These are phyloP conservation scores for Scheffersomyces illinoinensis DNA, from an alignment of 1,139 yeast species.

Conservation along the genomic window DNA sequence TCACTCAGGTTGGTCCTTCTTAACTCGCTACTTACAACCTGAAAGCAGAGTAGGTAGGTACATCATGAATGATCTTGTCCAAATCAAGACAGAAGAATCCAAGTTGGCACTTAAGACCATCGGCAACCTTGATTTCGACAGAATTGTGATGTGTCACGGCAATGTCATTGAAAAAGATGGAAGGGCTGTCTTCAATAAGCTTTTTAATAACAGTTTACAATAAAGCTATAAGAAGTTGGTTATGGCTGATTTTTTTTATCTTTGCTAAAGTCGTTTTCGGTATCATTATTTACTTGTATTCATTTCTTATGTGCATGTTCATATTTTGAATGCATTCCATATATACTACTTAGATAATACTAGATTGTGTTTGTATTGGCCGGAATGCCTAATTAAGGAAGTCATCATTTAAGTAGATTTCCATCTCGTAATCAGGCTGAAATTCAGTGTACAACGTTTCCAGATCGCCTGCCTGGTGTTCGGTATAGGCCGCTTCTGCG, in stretches of 20 bases:
- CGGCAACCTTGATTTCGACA: slow-evolving; percentile 47
- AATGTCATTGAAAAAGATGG: slow-evolving; percentile 49
- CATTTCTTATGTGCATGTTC: neutral
- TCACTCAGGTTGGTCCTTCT: slow-evolving; percentile 40
- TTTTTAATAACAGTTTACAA: slow-evolving; percentile 5
- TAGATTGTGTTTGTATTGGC: neutral
- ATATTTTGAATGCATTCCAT: neutral
- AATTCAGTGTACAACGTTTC: slow-evolving; percentile 72
- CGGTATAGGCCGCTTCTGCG: slow-evolving; percentile 71
- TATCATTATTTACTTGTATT: neutral
- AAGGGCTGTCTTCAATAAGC: slow-evolving; percentile 26
- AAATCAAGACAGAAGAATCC: slow-evolving; percentile 9
- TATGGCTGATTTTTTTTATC: neutral
- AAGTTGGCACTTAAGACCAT: slow-evolving; percentile 34
- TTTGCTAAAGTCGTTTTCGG: no score
- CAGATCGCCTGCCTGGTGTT: slow-evolving; percentile 59
- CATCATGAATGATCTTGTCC: slow-evolving; percentile 25
- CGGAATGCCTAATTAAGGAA: slow-evolving; percentile 12
- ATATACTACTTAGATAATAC: no score
- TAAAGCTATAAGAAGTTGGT: neutral
- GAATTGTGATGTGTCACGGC: slow-evolving; percentile 61
- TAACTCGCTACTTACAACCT: slow-evolving; percentile 41
- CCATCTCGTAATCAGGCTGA: slow-evolving; percentile 61
- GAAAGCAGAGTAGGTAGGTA: slow-evolving; percentile 33
- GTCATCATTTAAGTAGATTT: slow-evolving; percentile 23